A percentile compares a stretch with the other conserved stretches of the same genome.
Evolutionary conservation across 164 flowering plant species (phyloP).

Genomic region (Magnolia changhungtana): DNA sequence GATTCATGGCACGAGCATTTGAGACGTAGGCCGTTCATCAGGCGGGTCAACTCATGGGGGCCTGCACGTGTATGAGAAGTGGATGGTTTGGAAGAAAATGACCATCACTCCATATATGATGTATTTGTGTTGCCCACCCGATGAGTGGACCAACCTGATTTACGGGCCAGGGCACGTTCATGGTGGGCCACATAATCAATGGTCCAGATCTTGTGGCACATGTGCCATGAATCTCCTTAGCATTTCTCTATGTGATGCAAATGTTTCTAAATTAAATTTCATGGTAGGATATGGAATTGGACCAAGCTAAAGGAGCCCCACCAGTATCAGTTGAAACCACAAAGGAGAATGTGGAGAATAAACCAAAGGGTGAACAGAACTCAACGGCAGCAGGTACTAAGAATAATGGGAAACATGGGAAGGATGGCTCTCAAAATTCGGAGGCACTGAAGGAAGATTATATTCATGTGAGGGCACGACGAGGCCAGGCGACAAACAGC

Average conservation of each 20-base stretch:
- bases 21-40: neutral
- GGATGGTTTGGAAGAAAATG: neutral
- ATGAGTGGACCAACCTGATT: neutral
- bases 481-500: conserved; percentile 99
- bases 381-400: conserved; percentile 32
- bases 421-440: conserved; percentile 64
- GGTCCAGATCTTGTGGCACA: neutral
- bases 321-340: conserved; percentile 29
- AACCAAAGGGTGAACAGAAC: conserved; percentile 50
- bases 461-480: conserved; percentile 89
- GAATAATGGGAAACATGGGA: conserved; percentile 46
- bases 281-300: conserved; percentile 43
- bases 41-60: neutral
- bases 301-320: conserved; percentile 35
- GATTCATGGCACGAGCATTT: neutral
- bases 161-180: neutral
- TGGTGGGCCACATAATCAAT: neutral
- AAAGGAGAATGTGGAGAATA: conserved; percentile 36
- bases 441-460: conserved; percentile 83
- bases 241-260: too few species aligned
- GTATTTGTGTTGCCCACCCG: neutral
- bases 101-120: neutral
- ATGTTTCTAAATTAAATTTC: neutral
- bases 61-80: neutral
- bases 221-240: too few species aligned